Evolutionary conservation across 768 basidiomycete genomes (phyloP), one percentile per base, ranked within the genome.

Genomic region (Mycena epipterygia): DNA sequence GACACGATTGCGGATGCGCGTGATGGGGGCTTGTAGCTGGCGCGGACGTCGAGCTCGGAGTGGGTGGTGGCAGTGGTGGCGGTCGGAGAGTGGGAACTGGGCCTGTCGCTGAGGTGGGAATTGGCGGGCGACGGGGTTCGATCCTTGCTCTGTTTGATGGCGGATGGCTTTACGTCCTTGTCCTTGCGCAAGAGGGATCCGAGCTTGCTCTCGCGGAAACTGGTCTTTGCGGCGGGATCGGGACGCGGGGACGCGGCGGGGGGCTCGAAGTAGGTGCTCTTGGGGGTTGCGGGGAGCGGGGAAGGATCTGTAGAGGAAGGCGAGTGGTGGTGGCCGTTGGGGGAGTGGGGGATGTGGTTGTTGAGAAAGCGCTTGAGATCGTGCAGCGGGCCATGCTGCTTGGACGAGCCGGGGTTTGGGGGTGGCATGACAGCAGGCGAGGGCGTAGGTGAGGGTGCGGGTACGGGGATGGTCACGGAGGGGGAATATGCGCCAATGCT

Each of bases 331-430:
- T 78, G 71, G n/a, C n/a, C 46, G 66, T 81, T 81, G 42, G 81
- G 77, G 52, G 83, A 83, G 75, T 93, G 90, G 67, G 90, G 90
- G 56, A 97, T 91, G 82, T 97, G 95, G 82, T 94, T 90, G 83
- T 97, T 95, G 72, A 99, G 89, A 84, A 99, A 98, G 32, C 96
- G 93, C 79, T 95, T 95, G 76, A 98, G 90, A 81, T 98, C 97
- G 82, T 94, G 91, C 58, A 99, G 88, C 3, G 95, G 93, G 0
- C 95, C 93, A 70, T 87, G 87, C 44, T 87, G 87, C 51, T 76
- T 67, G 71, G 71, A 77, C 46, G 58, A 17, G 23, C 55, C 70
- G 9, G 74, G 67, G 27, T 35, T 41, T 9, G 70, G 48, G 53
- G 71, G 63, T 21, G 67, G 60, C 68, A 75, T 72, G 76, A 5